Evolutionary conservation across 2,329 filamentous ascomycete species (phyloP).

Genomic region (Sporothrix phasma): DNA sequence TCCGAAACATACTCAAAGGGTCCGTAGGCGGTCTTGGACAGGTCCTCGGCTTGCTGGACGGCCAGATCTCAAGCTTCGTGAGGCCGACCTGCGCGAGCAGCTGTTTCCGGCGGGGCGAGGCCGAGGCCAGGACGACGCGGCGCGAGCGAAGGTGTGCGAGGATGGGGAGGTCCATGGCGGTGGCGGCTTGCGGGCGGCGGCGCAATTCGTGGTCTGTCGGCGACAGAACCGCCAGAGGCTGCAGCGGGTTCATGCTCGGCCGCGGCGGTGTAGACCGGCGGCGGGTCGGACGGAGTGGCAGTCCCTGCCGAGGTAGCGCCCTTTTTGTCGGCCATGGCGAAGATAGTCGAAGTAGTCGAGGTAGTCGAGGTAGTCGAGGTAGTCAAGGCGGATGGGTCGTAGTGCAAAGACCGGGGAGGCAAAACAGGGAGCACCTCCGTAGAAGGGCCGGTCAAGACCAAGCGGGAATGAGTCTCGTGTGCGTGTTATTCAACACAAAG

Average conservation of each 20-base stretch:
- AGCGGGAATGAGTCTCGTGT: neutral
- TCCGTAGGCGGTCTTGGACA: constrained; percentile 62
- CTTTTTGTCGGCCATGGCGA: constrained; percentile 15
- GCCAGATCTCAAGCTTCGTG: constrained; percentile 69
- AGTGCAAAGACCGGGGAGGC: too few relatives aligned
- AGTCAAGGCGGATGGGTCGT: too few relatives aligned
- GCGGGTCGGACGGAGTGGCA: constrained; percentile 29
- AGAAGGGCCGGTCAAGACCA: neutral
- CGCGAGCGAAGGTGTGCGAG: constrained; percentile 66
- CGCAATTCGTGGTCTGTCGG: constrained; percentile 8
- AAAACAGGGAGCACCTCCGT: neutral
- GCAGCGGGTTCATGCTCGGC: constrained; percentile 28
- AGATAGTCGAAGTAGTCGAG: neutral
- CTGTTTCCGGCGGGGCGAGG: constrained; percentile 73
- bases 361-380: neutral
- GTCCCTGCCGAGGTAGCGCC: neutral
- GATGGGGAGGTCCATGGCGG: constrained; percentile 67
- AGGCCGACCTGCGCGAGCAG: constrained; percentile 74
- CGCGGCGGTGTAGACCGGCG: constrained; percentile 37
- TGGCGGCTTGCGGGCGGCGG: constrained; percentile 35
- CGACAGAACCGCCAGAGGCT: constrained; percentile 20
- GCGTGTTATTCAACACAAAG: neutral
- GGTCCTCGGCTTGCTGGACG: constrained; percentile 75
- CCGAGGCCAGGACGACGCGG: constrained; percentile 80
- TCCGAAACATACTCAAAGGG: constrained; percentile 86